Percentiles rank a stretch among this genome's conserved stretches.
phyloP scores from a whole-genome alignment of 2,329 filamentous ascomycete species.

The Diaporthe ilicicola region DNA sequence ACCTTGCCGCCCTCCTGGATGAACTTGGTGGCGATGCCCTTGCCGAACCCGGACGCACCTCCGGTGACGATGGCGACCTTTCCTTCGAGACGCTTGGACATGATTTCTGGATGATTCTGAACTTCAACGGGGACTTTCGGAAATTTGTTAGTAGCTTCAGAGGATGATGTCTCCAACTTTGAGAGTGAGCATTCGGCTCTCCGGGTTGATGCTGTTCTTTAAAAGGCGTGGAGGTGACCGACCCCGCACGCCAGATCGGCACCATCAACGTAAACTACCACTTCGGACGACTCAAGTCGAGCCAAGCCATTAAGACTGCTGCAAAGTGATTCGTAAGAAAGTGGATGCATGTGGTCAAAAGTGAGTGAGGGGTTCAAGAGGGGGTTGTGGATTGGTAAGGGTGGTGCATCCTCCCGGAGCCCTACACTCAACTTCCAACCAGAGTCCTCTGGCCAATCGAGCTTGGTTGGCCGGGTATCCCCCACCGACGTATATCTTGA shows the following conservation, averaged over 20 bases:
- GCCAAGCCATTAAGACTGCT: not conserved
- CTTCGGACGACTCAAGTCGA: not conserved
- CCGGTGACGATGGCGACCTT: slow-evolving; percentile 67
- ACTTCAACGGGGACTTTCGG: not conserved
- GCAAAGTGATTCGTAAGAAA: not conserved
- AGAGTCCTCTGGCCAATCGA: no score
- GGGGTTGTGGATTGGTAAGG: not conserved
- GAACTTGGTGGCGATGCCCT: slow-evolving; percentile 57
- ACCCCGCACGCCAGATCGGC: slow-evolving; percentile 30
- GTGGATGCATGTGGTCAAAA: not conserved
- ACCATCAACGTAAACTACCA: not conserved
- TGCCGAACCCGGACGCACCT: slow-evolving; percentile 64
- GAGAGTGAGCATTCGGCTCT: not conserved
- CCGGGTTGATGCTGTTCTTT: not conserved
- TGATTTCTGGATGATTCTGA: not conserved
- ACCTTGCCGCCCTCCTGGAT: slow-evolving; percentile 36
- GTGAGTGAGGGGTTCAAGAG: not conserved
- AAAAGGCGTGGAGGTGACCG: not conserved
- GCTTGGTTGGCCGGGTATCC: no score
- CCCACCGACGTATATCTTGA: no score
- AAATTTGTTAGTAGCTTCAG: not conserved
- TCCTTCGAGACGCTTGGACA: slow-evolving; percentile 51
- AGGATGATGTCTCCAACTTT: not conserved
- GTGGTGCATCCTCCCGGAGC: no score
- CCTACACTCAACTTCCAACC: no score